These are phyloP conservation scores for Malania oleifera DNA, from an alignment of 164 flowering plant genomes.

Conservation along the genomic window DNA sequence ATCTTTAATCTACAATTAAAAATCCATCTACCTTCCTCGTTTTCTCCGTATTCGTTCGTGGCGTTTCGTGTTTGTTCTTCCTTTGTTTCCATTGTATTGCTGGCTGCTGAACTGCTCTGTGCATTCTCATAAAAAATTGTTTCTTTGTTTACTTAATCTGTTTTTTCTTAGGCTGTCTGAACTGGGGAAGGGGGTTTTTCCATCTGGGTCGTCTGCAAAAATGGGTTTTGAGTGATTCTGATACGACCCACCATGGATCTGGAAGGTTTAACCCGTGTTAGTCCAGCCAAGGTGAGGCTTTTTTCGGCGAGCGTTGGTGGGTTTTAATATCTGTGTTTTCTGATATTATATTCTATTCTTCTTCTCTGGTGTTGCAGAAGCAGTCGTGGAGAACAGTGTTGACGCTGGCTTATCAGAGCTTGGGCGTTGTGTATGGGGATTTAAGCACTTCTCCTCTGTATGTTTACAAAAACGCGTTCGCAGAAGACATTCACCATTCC, in stretches of 20 bases:
- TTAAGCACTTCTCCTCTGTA: conserved; percentile 60
- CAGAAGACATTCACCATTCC: conserved; percentile 61
- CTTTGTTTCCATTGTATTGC: conserved; percentile 3
- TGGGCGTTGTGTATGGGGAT: conserved; percentile 76
- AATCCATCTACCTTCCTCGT: too few species aligned
- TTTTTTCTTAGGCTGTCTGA: background rate
- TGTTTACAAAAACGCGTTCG: conserved; percentile 63
- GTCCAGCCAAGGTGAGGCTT: background rate
- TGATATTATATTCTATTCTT: background rate
- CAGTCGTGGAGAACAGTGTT: conserved; percentile 60
- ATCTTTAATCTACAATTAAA: too few species aligned
- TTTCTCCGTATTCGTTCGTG: background rate
- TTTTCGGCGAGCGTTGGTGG: background rate
- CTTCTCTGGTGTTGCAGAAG: conserved; percentile 26
- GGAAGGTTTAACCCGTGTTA: background rate
- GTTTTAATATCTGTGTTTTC: background rate
- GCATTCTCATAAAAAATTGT: too few species aligned
- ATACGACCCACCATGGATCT: conserved; percentile 3
- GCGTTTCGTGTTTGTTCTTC: conserved; percentile 9
- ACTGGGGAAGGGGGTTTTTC: background rate
- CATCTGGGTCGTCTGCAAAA: background rate
- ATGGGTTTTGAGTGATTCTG: background rate
- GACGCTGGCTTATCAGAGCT: conserved; percentile 59
- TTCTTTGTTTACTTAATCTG: background rate
- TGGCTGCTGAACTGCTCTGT: conserved; percentile 7